Base-by-base conservation (phyloP, 2,329 filamentous ascomycete species). In the Epichloe brachyelytri region DNA sequence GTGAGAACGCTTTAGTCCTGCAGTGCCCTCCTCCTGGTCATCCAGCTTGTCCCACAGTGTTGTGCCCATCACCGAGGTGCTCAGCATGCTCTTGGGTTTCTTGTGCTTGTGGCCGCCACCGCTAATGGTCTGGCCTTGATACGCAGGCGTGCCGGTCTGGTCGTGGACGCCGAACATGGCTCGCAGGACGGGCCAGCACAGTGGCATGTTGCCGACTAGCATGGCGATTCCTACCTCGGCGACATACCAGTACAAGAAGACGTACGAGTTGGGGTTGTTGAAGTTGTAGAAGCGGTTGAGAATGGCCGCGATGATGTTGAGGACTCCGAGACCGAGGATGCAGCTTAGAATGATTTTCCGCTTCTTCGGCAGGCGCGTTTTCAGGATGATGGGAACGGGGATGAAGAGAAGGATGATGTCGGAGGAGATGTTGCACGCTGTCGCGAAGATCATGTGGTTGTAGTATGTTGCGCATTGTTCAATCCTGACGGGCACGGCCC, bases 281-380 rank as follows among this genome's bases (percentile, higher is more conserved):
- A 83, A 80, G 43, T 76, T 79, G 64, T 80, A 80, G 58, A 79
- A 78, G 53, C 81, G 80, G 65, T 80, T 82, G 15, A 83, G 65
- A 5, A 76, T 71, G 11, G 78, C 76, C 17, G 76, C 75, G 14
- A 82, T 64, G 48, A 83, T 78, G 44, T 69, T 68, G 53, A 79
- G 75, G 3, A 75, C 58, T 1, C 80, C 80, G 2, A 83, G 67
- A 2, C 72, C 67, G 60, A 83, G 82, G 33, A 83, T 71, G 33
- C 65, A 68, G 44, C 75, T 69, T 0, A 83, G 65, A 0, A 78
- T 69, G 0, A 75, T 47, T 59, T 82, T 83, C 51, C 76, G 59
- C 51, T 64, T 65, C 4, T 60, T 51, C 5, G 67, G 67, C 1
- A 75, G 56, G 3, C 61, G 64, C 2, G 68, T 67, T 43, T 64